Evolutionary conservation across 73 alveolate genomes (phyloP), one percentile per base, ranked within the genome.

Genomic region (Symbiodinium pilosum): DNA sequence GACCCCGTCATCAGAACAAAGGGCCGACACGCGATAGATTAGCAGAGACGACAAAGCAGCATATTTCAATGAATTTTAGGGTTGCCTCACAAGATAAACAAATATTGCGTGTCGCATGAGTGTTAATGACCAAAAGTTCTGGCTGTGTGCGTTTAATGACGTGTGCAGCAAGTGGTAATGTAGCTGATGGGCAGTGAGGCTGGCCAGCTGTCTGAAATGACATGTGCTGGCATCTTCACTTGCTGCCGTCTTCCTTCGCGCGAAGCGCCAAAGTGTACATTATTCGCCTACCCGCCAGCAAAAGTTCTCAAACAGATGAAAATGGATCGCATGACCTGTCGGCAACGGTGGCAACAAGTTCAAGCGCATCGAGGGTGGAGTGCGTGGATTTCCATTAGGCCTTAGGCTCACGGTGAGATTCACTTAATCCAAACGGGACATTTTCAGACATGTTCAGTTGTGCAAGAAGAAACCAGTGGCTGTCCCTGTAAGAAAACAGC

Each of bases 221-320:
- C 81, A 64, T 64, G 81, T n/a, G 81, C 81, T 64, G 81, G 81
- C 14, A 64, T 38, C 9, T 64, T 64, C 81, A 64, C 39, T 64
- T 38, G 41, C 30, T n/a, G 41, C 30, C 81, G 81, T 64, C n/a
- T n/a, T n/a, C n/a, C n/a, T 64, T 64, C 81, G 81, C 81, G 81
- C 81, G 38, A 64, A 64, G 81, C 81, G 81, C 81, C 81, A 64
- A 64, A 32, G 34, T 64, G 81, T 64, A 64, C 81, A 64, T 28
- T 64, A 64, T n/a, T 8, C 59, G 59, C n/a, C n/a, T n/a, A n/a
- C n/a, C n/a, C n/a, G n/a, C n/a, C n/a, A n/a, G n/a, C n/a, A n/a
- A n/a, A n/a, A n/a, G n/a, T n/a, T n/a, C n/a, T n/a, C n/a, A n/a
- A n/a, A n/a, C n/a, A n/a, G n/a, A n/a, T n/a, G n/a, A n/a, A n/a